A percentile compares a stretch with the other conserved stretches of the same genome.
phyloP scores from a whole-genome alignment of 2,329 filamentous ascomycete genomes.

The Pleochaeta shiraiana region DNA sequence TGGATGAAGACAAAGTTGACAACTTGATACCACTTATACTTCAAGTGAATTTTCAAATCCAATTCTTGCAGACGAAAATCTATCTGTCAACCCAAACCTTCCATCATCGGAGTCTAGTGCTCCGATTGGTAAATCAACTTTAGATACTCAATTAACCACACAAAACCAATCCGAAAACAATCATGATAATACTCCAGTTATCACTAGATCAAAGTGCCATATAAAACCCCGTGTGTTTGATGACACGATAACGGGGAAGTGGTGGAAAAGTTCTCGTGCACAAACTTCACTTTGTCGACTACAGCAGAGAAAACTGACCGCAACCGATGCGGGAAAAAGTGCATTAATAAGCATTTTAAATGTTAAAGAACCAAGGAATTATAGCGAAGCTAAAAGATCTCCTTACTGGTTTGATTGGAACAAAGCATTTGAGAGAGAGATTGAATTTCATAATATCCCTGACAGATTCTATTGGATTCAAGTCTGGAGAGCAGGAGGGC shows the following conservation, averaged over 20 bases:
- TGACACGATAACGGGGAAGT: slow-evolving; percentile 63
- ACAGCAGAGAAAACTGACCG: background rate
- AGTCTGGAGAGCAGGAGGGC: too few relatives aligned
- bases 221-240: slow-evolving; percentile 53
- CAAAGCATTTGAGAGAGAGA: slow-evolving; percentile 3
- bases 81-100: too few relatives aligned
- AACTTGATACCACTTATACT: background rate
- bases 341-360: background rate
- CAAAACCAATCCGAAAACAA: background rate
- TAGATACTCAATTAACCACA: background rate
- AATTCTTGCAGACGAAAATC: background rate
- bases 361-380: background rate
- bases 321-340: background rate
- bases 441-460: too few relatives aligned
- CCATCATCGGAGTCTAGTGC: background rate
- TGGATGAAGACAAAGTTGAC: background rate
- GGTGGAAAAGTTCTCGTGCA: slow-evolving; percentile 28
- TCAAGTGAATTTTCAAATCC: background rate
- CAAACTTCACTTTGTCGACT: background rate
- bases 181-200: background rate
- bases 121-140: background rate
- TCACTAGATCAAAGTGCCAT: background rate
- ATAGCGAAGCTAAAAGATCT: background rate
- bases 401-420: background rate
- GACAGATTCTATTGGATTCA: too few relatives aligned